Evolutionary conservation across 805 yeast genomes (phyloP), one percentile per base, ranked within the genome.

Genomic region (Kodamaea restingae): DNA sequence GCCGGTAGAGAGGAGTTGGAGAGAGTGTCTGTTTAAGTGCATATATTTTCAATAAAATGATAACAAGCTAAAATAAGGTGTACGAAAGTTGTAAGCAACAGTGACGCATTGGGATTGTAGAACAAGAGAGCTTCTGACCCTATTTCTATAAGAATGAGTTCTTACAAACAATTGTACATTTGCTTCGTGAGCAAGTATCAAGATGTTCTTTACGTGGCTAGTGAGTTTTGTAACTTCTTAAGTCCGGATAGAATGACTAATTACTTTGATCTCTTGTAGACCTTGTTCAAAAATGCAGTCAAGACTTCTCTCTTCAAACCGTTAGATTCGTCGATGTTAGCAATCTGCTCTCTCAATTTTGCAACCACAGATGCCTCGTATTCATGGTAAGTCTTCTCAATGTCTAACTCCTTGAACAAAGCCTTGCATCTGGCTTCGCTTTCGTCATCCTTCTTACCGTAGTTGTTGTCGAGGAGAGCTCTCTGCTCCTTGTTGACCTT

Each of bases 1-100:
- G 98, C 86, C 50, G 98, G 98, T 66, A 87, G 90, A 74, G 91
- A 84, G 75, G 96, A 91, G 63, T 78, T 91, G 61, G 91, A 77
- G 65, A 80, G 78, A 65, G 80, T 71, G 50, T 69, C 68, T 52
- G 72, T 59, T 44, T 65, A 63, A 48, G 32, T 30, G 32, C 32
- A 30, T 18, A 27, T 27, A 30, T 18, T 30, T 7, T 30, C 33
- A 30, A 18, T 27, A 27, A 11, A 12, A 30, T 18, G 15, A 8
- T 10, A 7, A 28, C 18, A 9, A 15, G 32, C 32, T 5, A 28
- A 6, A n/a, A 5, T 11, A 10, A 11, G 15, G 15, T 26, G 29
- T n/a, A 10, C 10, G 15, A 10, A 11, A 5, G 15, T 10, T 26
- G 15, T 10, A 26, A 7, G 11, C 6, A 26, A 10, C 29, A 26